Evolutionary conservation across 371 early-diverging fungal species (phyloP).

Genomic region (Mortierella polycephala): DNA sequence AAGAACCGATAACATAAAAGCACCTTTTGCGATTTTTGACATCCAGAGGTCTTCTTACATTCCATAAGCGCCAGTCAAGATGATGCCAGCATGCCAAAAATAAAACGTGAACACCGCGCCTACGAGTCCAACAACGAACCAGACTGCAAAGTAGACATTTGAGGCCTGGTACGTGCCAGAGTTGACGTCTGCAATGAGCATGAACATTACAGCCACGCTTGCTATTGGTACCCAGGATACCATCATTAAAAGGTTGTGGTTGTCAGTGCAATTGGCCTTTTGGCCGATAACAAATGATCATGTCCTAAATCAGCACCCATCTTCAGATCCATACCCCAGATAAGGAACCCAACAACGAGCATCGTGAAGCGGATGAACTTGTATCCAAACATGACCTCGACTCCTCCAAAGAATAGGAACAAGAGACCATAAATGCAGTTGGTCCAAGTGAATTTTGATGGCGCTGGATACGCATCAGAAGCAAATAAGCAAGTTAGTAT

Average conservation of each 20-base stretch:
- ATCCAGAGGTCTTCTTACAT: too few relatives aligned
- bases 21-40: too few relatives aligned
- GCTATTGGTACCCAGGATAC: constrained; percentile 7
- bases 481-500: too few relatives aligned
- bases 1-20: too few relatives aligned
- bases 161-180: constrained; percentile 10
- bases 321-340: constrained; percentile 34
- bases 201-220: constrained; percentile 17
- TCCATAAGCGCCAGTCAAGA: constrained; percentile 28
- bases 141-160: constrained; percentile 20
- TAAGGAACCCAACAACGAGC: constrained; percentile 40
- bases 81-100: constrained; percentile 32
- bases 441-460: constrained; percentile 38
- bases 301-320: neutral
- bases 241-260: neutral
- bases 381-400: constrained; percentile 52
- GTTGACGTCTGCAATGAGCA: constrained; percentile 19
- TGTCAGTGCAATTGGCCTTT: neutral
- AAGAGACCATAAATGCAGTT: constrained; percentile 39
- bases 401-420: constrained; percentile 29
- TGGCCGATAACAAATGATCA: neutral
- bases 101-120: constrained; percentile 19
- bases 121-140: constrained; percentile 15
- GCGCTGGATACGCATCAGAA: too few relatives aligned
- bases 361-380: constrained; percentile 51